These are phyloP conservation scores for Penicillium sp. DNA, from an alignment of 2,329 filamentous ascomycete species.

Conservation along the genomic window DNA sequence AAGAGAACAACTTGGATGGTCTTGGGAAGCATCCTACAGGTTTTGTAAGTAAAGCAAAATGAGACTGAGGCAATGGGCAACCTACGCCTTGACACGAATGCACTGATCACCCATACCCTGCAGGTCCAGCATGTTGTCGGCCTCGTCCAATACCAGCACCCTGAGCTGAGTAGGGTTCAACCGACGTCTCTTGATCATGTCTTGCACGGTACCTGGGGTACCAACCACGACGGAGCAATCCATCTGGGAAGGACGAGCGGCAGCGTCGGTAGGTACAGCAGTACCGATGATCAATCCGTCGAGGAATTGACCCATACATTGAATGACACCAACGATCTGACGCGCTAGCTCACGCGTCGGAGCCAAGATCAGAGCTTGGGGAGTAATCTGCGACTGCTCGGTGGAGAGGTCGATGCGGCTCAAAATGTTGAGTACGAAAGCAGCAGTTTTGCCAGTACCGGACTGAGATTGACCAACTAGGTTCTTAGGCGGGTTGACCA, in stretches of 20 bases:
- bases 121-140: conserved; percentile 97
- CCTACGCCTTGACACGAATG: conserved; percentile 80
- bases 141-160: conserved; percentile 90
- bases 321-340: conserved; percentile 86
- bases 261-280: conserved; percentile 74
- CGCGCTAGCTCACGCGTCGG: conserved; percentile 88
- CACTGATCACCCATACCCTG: conserved; percentile 96
- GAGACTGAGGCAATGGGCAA: conserved; percentile 13
- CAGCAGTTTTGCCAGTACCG: conserved; percentile 95
- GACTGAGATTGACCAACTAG: conserved; percentile 99
- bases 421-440: conserved; percentile 90
- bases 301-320: conserved; percentile 81
- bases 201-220: conserved; percentile 89
- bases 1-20: conserved; percentile 88
- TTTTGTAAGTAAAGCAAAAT: conserved; percentile 30
- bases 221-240: conserved; percentile 82
- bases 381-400: conserved; percentile 56
- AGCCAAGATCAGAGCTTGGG: conserved; percentile 86
- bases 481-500: conserved; percentile 82
- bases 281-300: conserved; percentile 73
- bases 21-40: conserved; percentile 66
- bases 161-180: conserved; percentile 72
- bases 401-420: conserved; percentile 76
- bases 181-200: conserved; percentile 75
- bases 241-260: conserved; percentile 68